Evolutionary conservation across 2,329 filamentous ascomycete genomes (phyloP), one percentile per base, ranked within the genome.

Genomic region (Penicillium sp.): DNA sequence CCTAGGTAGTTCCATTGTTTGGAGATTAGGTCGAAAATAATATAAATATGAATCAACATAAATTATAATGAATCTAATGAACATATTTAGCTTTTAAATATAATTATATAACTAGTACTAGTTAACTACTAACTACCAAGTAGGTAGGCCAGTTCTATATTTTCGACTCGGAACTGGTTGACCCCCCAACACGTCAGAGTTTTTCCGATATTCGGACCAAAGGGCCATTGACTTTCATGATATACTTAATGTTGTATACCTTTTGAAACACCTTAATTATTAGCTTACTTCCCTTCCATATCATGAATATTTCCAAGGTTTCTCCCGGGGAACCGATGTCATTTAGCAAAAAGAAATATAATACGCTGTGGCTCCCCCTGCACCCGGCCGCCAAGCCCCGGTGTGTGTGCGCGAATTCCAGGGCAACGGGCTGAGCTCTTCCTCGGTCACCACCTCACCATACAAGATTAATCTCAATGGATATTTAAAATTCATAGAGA

Each of bases 101-200:
- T 23, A 47, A 25, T 25, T 25, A 25, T 25, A 25, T 6, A 25
- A 6, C 25, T 25, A 5, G 4, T 25, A 5, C 23, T 23, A 23
- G 23, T 23, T 23, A 23, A 23, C 23, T 23, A 25, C 25, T 5
- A 25, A 25, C 4, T 25, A 25, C 25, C 6, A 25, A 25, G 4
- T 23, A 23, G 4, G 3, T 23, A 23, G 33, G 33, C 2, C 13
- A 35, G 12, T 37, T 25, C 8, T 23, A 17, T 48, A 23, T 47
- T 33, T 33, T 46, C 7, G 19, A 41, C 31, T 21, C 47, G 54
- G 54, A 33, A 33, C 10, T 29, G 54, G 55, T 52, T 46, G 54
- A 56, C 47, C 38, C 35, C 47, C 38, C 35, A 57, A 54, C 64
- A 67, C 59, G 65, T 67, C 65, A 67, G 65, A 67, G 65, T 67